Evolutionary conservation across 805 yeast species (phyloP), one percentile per base, ranked within the genome.

Genomic region (Starmerella potacharoeniae): DNA sequence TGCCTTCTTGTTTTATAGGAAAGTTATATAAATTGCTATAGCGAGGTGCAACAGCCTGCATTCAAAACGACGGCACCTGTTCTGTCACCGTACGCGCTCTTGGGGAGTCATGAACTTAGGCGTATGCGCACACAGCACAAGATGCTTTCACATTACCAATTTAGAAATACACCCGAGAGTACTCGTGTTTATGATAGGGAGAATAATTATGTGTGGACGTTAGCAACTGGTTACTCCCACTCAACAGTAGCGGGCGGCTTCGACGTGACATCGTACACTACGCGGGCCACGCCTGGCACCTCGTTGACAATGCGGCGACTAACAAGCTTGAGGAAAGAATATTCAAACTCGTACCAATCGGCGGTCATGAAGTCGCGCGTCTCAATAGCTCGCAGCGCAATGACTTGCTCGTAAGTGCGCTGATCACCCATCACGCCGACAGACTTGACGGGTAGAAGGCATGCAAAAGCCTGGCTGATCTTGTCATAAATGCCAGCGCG

Each of bases 351-450:
- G 71, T 74, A 93, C 99, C 99, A 93, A 74, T 93, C 98, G 60
- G 98, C 98, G 66, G 99, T 93, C 99, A 93, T 93, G 80, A 93
- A 93, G 75, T 93, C 99, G 59, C 82, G 80, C 54, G 98, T 93
- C 76, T 90, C 97, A 66, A 93, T 88, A 64, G 98, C 98, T 75
- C 99, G 85, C 69, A 93, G 80, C 49, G 98, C 98, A 76, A 93
- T 93, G 60, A 93, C 99, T 76, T 93, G 99, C 72, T 93, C 98
- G 70, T 93, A 93, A 58, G 97, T 88, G 77, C 99, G 85, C 78
- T 93, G 95, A 74, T 93, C 99, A 69, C 99, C 99, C 96, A 88
- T 87, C 62, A 93, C 99, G 76, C 99, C 99, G 55, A 93, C 99
- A 53, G 97, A 86, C 75, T 89, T 90, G 63, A 93, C 98, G 16